Base-by-base conservation (phyloP, 2,329 filamentous ascomycete species). In the Sodiomyces alkalinus region DNA sequence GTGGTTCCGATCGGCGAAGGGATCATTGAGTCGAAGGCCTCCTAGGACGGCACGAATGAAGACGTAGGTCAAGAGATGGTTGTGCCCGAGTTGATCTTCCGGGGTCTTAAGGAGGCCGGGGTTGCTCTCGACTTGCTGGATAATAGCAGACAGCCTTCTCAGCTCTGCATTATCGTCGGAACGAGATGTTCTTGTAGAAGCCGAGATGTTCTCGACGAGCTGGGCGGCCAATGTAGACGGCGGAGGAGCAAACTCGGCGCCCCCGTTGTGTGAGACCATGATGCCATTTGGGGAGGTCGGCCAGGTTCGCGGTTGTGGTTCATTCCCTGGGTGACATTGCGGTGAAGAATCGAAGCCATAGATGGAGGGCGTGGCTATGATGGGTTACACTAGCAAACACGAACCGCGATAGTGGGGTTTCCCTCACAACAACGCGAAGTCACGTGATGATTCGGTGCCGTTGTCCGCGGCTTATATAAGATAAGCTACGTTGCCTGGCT, bases 211-310 rank as follows among this genome's bases (percentile, higher is more conserved):
- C 47, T 81, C 76, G 38, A 90, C 82, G 32, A 94, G 74, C 51
- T 92, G 81, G 9, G 82, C 82, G 29, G 86, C 83, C 43, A 93
- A 65, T 7, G 85, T 92, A 11, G 86, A 93, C 9, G 83, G 79
- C 21, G 74, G 72, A 25, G 60, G 56, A 7, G n/a, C n/a, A n/a
- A n/a, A n/a, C n/a, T n/a, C n/a, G 20, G 30, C 26, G 17, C 36
- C 29, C 25, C 28, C 34, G 22, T 16, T 29, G 17, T 17, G 20
- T 17, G 17, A 12, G 10, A 34, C 27, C 36, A 38, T 38, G 12
- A 15, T 15, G 24, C 6, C 17, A 18, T 26, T n/a, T n/a, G n/a
- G n/a, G n/a, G n/a, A n/a, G n/a, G n/a, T n/a, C n/a, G n/a, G n/a
- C n/a, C n/a, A n/a, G n/a, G n/a, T n/a, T n/a, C n/a, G n/a, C n/a